Conservation (phyloP, 768 basidiomycete genomes). For the Fibroporia radiculosa region DNA sequence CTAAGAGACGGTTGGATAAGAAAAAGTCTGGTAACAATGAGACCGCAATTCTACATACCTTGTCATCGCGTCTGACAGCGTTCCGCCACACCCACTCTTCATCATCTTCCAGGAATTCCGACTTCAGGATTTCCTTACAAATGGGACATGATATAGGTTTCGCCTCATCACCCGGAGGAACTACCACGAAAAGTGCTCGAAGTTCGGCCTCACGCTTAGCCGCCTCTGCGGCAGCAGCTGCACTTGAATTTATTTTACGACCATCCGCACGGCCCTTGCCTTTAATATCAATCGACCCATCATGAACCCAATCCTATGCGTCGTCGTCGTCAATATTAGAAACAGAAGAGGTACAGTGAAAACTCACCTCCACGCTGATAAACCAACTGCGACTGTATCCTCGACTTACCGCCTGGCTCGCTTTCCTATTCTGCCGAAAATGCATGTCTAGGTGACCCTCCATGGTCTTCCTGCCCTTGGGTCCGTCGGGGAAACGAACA, state of each 20-base stretch:
- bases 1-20: slow-evolving; percentile 30
- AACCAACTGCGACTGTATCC: slow-evolving; percentile 92
- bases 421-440: slow-evolving; percentile 86
- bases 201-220: slow-evolving; percentile 73
- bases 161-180: slow-evolving; percentile 86
- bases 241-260: slow-evolving; percentile 45
- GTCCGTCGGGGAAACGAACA: slow-evolving; percentile 71
- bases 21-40: neutral
- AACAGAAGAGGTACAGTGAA: neutral
- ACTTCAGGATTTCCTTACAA: slow-evolving; percentile 89
- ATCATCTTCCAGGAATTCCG: slow-evolving; percentile 90
- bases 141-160: slow-evolving; percentile 84
- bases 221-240: slow-evolving; percentile 51
- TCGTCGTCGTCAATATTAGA: slow-evolving; percentile 10
- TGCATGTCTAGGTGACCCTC: slow-evolving; percentile 95
- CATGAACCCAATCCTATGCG: slow-evolving; percentile 81
- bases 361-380: slow-evolving; percentile 66
- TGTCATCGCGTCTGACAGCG: slow-evolving; percentile 75
- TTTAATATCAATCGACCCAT: slow-evolving; percentile 49
- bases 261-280: slow-evolving; percentile 62
- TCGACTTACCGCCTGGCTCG: slow-evolving; percentile 67
- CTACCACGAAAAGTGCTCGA: slow-evolving; percentile 73
- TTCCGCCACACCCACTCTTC: slow-evolving; percentile 99
- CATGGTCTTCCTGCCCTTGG: slow-evolving; percentile 64
- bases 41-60: slow-evolving; percentile 39